A percentile compares a stretch with the other conserved stretches of the same genome.
These are phyloP conservation scores for Globisporangium sylvaticum DNA, from an alignment of 352 stramenopile genomes.

Conservation along the genomic window DNA sequence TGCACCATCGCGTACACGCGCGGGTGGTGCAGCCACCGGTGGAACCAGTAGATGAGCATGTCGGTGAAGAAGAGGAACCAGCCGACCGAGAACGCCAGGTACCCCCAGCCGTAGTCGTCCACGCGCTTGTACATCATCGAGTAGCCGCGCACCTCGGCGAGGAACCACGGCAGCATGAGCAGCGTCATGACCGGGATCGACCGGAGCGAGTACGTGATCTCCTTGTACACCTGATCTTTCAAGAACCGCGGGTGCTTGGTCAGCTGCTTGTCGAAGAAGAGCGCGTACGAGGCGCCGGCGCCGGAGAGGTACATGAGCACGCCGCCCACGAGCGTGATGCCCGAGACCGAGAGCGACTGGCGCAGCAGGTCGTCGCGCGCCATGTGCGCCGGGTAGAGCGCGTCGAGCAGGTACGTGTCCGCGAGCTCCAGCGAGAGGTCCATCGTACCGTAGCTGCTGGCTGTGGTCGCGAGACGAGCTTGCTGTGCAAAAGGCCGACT, in stretches of 20 bases:
- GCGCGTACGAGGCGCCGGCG: slow-evolving; percentile 43
- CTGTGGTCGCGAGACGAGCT: neutral
- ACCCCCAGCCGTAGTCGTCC: slow-evolving; percentile 35
- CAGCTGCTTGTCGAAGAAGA: slow-evolving; percentile 62
- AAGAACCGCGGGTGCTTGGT: slow-evolving; percentile 64
- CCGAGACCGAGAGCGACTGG: slow-evolving; percentile 45
- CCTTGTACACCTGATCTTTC: slow-evolving; percentile 51
- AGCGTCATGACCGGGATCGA: slow-evolving; percentile 68
- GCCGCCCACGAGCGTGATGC: slow-evolving; percentile 45
- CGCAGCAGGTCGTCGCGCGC: slow-evolving; percentile 38
- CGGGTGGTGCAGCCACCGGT: slow-evolving; percentile 66
- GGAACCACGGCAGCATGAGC: slow-evolving; percentile 58
- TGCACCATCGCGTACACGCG: slow-evolving; percentile 56
- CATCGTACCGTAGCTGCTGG: slow-evolving; percentile 24
- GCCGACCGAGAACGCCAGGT: slow-evolving; percentile 40
- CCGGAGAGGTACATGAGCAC: slow-evolving; percentile 59
- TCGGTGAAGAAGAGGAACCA: slow-evolving; percentile 73
- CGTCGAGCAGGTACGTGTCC: slow-evolving; percentile 49
- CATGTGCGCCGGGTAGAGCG: slow-evolving; percentile 42
- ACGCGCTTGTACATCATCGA: slow-evolving; percentile 47
- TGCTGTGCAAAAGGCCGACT: neutral
- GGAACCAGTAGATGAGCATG: slow-evolving; percentile 82
- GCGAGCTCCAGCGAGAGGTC: slow-evolving; percentile 52
- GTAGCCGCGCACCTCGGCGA: slow-evolving; percentile 58
- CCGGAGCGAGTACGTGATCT: slow-evolving; percentile 46